phyloP scores from a whole-genome alignment of 352 stramenopile species.

The Phytophthora pinifolia region DNA sequence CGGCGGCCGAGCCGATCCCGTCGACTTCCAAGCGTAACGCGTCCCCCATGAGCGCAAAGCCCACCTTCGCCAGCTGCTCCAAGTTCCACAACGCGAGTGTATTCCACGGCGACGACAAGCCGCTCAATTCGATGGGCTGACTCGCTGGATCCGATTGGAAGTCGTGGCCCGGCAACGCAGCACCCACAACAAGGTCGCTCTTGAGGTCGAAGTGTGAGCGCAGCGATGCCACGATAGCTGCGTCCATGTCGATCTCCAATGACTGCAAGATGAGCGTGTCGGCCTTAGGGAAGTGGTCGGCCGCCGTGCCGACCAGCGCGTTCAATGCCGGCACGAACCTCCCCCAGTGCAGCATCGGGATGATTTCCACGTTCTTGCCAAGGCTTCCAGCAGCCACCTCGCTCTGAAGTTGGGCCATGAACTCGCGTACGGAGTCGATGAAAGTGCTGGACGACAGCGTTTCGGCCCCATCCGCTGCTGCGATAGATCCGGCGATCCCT shows the following conservation, averaged over 20 bases:
- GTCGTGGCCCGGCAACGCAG: conserved; percentile 81
- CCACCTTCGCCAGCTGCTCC: conserved; percentile 85
- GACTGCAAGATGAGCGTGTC: conserved; percentile 89
- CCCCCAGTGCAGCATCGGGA: conserved; percentile 94
- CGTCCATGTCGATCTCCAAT: conserved; percentile 84
- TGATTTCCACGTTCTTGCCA: conserved; percentile 49
- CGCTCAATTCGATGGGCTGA: conserved; percentile 69
- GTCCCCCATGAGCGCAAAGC: conserved; percentile 90
- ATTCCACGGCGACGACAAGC: conserved; percentile 95
- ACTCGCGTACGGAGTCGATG: conserved; percentile 37
- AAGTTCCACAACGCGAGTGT: conserved; percentile 95
- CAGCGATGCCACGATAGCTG: conserved; percentile 56
- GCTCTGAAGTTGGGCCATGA: conserved; percentile 38
- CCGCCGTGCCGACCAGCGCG: conserved; percentile 82
- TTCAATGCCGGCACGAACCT: conserved; percentile 96
- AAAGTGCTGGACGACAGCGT: conserved; percentile 30
- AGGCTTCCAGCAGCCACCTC: conserved; percentile 20
- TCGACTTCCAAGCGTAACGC: conserved; percentile 58
- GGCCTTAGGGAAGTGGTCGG: conserved; percentile 48
- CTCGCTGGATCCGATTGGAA: conserved; percentile 32
- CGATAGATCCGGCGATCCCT: conserved; percentile 15
- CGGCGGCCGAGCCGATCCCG: conserved; percentile 39
- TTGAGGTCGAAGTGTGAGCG: conserved; percentile 64
- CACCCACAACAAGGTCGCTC: conserved; percentile 89
- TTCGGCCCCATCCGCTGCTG: neutral